phyloP scores from a whole-genome alignment of 78 protist genomes.

The Protostelium mycophagum region DNA sequence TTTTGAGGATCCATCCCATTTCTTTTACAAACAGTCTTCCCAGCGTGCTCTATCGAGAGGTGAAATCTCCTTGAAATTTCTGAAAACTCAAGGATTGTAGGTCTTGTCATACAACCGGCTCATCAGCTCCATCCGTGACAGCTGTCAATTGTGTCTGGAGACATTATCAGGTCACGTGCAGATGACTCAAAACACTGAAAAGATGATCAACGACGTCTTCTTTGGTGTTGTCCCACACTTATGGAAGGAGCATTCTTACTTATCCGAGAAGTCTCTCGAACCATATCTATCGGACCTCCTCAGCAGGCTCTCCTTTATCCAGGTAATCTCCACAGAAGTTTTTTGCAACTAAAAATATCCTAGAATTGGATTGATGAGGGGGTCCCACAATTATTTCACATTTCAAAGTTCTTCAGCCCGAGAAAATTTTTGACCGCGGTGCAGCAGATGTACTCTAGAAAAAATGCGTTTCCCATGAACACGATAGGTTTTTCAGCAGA shows the following conservation, averaged over 20 bases:
- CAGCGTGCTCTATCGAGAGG: background rate
- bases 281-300: background rate
- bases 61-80: background rate
- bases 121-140: background rate
- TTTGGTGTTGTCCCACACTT: background rate
- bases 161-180: background rate
- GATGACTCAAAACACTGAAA: background rate
- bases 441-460: background rate
- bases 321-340: too few species aligned
- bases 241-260: background rate
- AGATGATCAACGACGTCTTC: background rate
- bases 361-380: background rate
- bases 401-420: background rate
- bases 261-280: background rate
- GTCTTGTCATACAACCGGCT: background rate
- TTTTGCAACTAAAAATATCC: too few species aligned
- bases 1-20: background rate
- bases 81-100: too few species aligned
- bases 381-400: background rate
- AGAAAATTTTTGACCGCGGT: background rate
- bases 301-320: background rate
- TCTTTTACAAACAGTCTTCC: background rate
- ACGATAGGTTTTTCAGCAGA: background rate
- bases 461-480: background rate
- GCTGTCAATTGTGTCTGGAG: background rate